Conservation (phyloP, 1,284 basidiomycete genomes). For the Termitomyces sp. region DNA sequence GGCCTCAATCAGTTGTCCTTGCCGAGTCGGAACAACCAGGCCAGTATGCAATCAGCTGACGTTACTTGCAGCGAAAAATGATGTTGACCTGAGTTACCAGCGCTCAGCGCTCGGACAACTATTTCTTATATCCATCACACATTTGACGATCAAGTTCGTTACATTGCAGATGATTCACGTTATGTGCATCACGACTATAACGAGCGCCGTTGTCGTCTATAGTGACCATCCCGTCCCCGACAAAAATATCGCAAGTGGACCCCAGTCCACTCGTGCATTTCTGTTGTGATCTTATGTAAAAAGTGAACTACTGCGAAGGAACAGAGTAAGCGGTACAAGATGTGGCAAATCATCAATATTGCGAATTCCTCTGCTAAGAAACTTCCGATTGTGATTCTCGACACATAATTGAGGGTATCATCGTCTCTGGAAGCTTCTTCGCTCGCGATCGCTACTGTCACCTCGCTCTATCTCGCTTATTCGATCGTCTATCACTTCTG, state of each 20-base stretch:
- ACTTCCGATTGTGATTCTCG: not conserved
- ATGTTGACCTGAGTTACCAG: not conserved
- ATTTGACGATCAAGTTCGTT: not conserved
- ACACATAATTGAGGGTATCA: not conserved
- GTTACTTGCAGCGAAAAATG: not conserved
- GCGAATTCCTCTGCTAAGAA: no score
- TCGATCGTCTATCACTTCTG: not conserved
- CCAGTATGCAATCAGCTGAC: not conserved
- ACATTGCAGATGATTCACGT: not conserved
- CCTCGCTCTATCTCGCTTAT: not conserved
- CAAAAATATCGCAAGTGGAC: not conserved
- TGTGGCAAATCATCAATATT: no score
- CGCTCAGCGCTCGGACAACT: not conserved
- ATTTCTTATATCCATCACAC: not conserved
- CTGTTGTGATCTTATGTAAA: not conserved
- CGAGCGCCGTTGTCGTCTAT: no score
- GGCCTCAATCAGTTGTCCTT: no score
- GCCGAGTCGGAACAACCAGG: not conserved
- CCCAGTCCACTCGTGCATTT: not conserved
- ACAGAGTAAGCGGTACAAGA: not conserved
- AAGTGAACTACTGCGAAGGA: not conserved
- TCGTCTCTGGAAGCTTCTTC: not conserved
- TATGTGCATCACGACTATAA: no score
- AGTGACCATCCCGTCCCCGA: not conserved
- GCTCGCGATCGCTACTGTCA: not conserved